Conservation (phyloP, 148 eudicot genomes). For the Spergularia bocconei region DNA sequence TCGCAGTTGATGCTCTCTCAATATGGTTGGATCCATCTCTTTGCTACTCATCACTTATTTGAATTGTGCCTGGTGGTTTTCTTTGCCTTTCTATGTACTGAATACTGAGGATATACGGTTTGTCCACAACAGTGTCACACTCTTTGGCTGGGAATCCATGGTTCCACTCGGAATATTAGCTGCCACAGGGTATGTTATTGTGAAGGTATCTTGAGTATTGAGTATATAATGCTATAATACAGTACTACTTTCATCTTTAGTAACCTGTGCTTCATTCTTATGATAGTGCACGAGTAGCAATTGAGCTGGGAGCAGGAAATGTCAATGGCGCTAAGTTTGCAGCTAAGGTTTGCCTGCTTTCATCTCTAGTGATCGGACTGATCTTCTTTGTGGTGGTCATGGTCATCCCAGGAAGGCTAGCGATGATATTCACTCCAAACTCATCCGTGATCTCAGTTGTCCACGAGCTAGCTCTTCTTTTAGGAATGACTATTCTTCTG, state of each 20-base stretch:
- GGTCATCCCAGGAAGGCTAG: slow-evolving; percentile 30
- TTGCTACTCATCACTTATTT: neutral
- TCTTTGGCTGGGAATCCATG: slow-evolving; percentile 39
- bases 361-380: slow-evolving; percentile 27
- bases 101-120: neutral
- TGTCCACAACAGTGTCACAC: slow-evolving; percentile 24
- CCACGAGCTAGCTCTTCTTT: slow-evolving; percentile 23
- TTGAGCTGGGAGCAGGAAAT: slow-evolving; percentile 36
- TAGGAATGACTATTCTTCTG: slow-evolving; percentile 27
- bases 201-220: neutral
- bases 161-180: slow-evolving; percentile 34
- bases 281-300: slow-evolving; percentile 34
- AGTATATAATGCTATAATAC: neutral
- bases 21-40: slow-evolving; percentile 26
- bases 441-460: slow-evolving; percentile 25
- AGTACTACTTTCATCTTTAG: neutral
- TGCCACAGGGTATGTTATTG: slow-evolving; percentile 33
- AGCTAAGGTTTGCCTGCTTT: slow-evolving; percentile 32
- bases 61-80: neutral
- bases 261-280: neutral
- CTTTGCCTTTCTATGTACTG: neutral
- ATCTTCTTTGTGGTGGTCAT: slow-evolving; percentile 23
- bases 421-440: slow-evolving; percentile 35
- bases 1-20: slow-evolving; percentile 35
- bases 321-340: slow-evolving; percentile 33